Evolutionary conservation across 805 yeast genomes (phyloP).

Genomic region (Candida mattraensis): DNA sequence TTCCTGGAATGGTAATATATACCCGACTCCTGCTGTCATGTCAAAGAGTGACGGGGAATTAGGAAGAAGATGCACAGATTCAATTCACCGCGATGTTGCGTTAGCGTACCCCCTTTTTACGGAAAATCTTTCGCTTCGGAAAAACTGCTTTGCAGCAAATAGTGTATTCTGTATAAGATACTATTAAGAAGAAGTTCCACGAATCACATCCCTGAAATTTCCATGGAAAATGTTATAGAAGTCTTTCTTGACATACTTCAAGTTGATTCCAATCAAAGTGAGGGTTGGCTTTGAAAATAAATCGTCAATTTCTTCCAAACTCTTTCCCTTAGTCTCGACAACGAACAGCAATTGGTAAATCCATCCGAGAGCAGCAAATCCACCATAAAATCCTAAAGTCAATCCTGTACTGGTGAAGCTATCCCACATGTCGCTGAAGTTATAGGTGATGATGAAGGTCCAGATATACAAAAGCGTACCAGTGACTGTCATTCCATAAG

Average conservation of each 20-base stretch:
- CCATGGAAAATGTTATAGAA: constrained; percentile 22
- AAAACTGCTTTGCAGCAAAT: no score
- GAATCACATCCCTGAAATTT: constrained; percentile 13
- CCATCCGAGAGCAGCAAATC: constrained; percentile 58
- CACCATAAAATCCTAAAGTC: constrained; percentile 66
- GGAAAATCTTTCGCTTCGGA: no score
- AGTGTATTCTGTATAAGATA: no score
- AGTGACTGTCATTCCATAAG: constrained; percentile 65
- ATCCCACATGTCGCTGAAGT: constrained; percentile 54
- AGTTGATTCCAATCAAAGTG: constrained; percentile 37
- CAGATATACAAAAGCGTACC: constrained; percentile 57
- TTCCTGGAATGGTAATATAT: no score
- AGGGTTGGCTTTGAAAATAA: constrained; percentile 51
- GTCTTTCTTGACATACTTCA: constrained; percentile 25
- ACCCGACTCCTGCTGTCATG: no score
- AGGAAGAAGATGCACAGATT: no score
- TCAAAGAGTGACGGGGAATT: no score
- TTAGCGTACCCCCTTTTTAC: no score
- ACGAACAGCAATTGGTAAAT: constrained; percentile 55
- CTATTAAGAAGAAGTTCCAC: constrained; percentile 12
- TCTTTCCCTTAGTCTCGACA: constrained; percentile 72
- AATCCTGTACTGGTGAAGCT: constrained; percentile 64
- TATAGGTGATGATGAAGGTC: constrained; percentile 64
- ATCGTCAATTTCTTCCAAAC: constrained; percentile 71
- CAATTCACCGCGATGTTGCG: no score